These are phyloP conservation scores for Cercospora brassicicola DNA, from an alignment of 2,329 filamentous ascomycete species.

Conservation along the genomic window DNA sequence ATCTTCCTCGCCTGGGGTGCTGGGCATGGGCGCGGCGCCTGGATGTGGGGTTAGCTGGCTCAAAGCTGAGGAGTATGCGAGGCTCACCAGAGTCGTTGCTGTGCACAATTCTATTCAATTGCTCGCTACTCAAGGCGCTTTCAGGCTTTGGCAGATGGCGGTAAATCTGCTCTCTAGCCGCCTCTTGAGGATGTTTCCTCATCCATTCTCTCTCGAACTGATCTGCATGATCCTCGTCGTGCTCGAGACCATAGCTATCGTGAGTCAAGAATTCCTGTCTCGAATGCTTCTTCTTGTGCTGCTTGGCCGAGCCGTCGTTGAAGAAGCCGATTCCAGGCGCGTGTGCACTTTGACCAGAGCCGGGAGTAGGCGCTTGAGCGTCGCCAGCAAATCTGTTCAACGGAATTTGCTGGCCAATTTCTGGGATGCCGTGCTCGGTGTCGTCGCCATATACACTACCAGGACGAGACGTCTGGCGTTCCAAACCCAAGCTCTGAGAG, in stretches of 20 bases:
- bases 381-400: slow-evolving; percentile 92
- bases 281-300: slow-evolving; percentile 67
- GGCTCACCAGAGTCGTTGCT: slow-evolving; percentile 60
- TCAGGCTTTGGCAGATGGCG: slow-evolving; percentile 65
- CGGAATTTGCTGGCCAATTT: slow-evolving; percentile 88
- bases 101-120: slow-evolving; percentile 85
- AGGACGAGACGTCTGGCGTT: slow-evolving; percentile 52
- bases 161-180: slow-evolving; percentile 74
- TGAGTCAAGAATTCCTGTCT: slow-evolving; percentile 72
- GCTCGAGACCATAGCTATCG: slow-evolving; percentile 89
- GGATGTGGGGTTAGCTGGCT: slow-evolving; percentile 20
- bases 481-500: slow-evolving; percentile 45
- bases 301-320: slow-evolving; percentile 58
- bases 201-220: slow-evolving; percentile 91
- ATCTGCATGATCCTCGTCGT: slow-evolving; percentile 72
- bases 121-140: slow-evolving; percentile 83
- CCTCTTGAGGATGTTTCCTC: slow-evolving; percentile 81
- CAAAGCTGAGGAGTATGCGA: background rate
- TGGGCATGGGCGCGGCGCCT: slow-evolving; percentile 47
- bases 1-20: slow-evolving; percentile 86
- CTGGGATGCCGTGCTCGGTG: slow-evolving; percentile 78
- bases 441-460: slow-evolving; percentile 58
- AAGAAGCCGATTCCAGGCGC: slow-evolving; percentile 54
- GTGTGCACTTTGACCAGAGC: slow-evolving; percentile 52
- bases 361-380: slow-evolving; percentile 89